Percentiles rank a stretch among this genome's conserved stretches.
These are phyloP conservation scores for Lactarius trivialis DNA, from an alignment of 768 basidiomycete species.

Conservation along the genomic window DNA sequence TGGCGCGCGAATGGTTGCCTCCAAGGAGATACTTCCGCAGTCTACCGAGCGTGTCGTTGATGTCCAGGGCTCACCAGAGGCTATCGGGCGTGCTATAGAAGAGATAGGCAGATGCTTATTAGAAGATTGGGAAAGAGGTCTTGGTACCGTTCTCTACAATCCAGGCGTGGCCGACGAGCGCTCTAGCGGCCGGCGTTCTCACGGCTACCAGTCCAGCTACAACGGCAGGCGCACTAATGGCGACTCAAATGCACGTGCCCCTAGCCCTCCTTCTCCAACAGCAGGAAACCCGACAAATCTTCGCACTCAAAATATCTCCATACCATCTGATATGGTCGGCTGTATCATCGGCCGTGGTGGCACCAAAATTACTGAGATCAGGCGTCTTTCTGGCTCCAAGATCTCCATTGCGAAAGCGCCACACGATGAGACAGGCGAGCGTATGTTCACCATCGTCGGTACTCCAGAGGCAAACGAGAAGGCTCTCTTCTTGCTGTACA, in stretches of 20 bases:
- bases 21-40: conserved; percentile 98
- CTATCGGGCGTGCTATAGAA: conserved; percentile 88
- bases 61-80: conserved; percentile 88
- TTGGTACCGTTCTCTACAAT: conserved; percentile 93
- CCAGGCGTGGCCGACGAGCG: conserved; percentile 82
- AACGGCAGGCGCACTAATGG: conserved; percentile 55
- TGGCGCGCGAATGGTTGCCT: conserved; percentile 96
- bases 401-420: conserved; percentile 98
- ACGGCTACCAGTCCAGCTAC: conserved; percentile 45
- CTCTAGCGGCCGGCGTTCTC: conserved; percentile 43
- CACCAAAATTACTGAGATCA: conserved; percentile 98
- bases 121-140: conserved; percentile 93
- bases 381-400: conserved; percentile 93
- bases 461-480: conserved; percentile 97
- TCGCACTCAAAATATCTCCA: conserved; percentile 98
- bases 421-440: conserved; percentile 98
- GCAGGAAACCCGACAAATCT: conserved; percentile 56
- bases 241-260: conserved; percentile 43
- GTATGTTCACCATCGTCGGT: conserved; percentile 99
- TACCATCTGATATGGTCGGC: conserved; percentile 98
- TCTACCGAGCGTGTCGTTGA: conserved; percentile 99
- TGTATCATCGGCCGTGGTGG: conserved; percentile 95
- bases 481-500: conserved; percentile 94
- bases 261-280: conserved; percentile 49
- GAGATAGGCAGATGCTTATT: conserved; percentile 94